Evolutionary conservation across 2,329 filamentous ascomycete species (phyloP).

Genomic region (Microascus cirrosus): DNA sequence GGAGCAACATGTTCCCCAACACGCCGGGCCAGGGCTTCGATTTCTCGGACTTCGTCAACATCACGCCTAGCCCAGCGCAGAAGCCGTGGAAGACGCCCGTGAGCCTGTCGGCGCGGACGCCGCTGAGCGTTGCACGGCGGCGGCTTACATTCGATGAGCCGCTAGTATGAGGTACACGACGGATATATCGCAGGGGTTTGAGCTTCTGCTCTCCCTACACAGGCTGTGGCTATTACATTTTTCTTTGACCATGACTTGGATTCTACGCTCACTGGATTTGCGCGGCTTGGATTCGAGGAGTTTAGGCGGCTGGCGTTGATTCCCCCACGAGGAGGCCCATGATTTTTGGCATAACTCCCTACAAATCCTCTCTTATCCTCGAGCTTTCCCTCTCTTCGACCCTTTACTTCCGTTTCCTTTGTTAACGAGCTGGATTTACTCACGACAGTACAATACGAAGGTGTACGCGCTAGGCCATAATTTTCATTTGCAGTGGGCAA

Average conservation of each 20-base stretch:
- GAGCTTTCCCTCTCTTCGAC: neutral
- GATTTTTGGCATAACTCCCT: neutral
- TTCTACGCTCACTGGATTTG: neutral
- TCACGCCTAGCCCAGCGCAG: conserved; percentile 90
- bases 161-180: neutral
- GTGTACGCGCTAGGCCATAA: no score
- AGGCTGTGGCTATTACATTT: neutral
- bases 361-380: neutral
- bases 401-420: neutral
- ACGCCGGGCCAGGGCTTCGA: conserved; percentile 82
- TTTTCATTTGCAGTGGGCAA: no score
- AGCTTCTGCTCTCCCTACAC: no score
- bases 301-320: neutral
- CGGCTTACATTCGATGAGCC: conserved; percentile 69
- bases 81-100: conserved; percentile 76
- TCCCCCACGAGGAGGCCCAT: neutral
- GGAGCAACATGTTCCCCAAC: conserved; percentile 55
- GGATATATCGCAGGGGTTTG: neutral
- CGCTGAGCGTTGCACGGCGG: conserved; percentile 58
- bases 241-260: neutral
- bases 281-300: neutral
- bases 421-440: no score
- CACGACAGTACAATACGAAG: no score
- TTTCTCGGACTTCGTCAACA: conserved; percentile 94
- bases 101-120: conserved; percentile 40